A percentile compares a stretch with the other conserved stretches of the same genome.
Conservation (phyloP, 2,329 filamentous ascomycete genomes). For the Sphaerulina vaccinii region DNA sequence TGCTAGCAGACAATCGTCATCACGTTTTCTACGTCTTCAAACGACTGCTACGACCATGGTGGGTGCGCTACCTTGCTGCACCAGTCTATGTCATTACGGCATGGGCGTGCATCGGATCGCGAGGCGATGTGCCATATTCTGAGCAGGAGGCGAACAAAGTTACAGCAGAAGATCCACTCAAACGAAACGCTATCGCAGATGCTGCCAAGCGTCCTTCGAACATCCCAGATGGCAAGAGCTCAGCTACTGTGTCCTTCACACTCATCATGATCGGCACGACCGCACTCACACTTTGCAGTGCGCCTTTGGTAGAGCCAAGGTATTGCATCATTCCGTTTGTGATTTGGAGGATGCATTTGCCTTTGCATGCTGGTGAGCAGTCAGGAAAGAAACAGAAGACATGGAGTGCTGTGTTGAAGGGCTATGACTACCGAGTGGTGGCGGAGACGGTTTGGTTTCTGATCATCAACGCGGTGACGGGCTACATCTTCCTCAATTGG, state of each 20-base stretch:
- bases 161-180: slow-evolving; percentile 5
- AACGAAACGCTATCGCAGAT: slow-evolving; percentile 7
- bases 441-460: slow-evolving; percentile 71
- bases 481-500: slow-evolving; percentile 67
- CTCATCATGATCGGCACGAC: slow-evolving; percentile 68
- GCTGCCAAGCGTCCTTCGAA: slow-evolving; percentile 15
- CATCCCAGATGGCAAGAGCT: slow-evolving; percentile 29
- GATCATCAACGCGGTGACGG: slow-evolving; percentile 63
- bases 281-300: slow-evolving; percentile 75
- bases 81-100: slow-evolving; percentile 69
- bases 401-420: slow-evolving; percentile 19
- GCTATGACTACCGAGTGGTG: slow-evolving; percentile 47
- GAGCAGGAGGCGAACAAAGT: too few relatives aligned
- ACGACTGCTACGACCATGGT: slow-evolving; percentile 60
- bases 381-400: slow-evolving; percentile 8
- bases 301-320: slow-evolving; percentile 88
- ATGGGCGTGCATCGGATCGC: slow-evolving; percentile 65
- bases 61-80: slow-evolving; percentile 53
- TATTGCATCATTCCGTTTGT: slow-evolving; percentile 97
- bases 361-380: slow-evolving; percentile 41
- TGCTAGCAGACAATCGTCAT: slow-evolving; percentile 91
- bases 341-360: slow-evolving; percentile 81
- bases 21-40: slow-evolving; percentile 98
- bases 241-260: slow-evolving; percentile 50
- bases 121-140: slow-evolving; percentile 40